Base-by-base conservation (phyloP, 306 rosid species). In the Vicia faba region DNA sequence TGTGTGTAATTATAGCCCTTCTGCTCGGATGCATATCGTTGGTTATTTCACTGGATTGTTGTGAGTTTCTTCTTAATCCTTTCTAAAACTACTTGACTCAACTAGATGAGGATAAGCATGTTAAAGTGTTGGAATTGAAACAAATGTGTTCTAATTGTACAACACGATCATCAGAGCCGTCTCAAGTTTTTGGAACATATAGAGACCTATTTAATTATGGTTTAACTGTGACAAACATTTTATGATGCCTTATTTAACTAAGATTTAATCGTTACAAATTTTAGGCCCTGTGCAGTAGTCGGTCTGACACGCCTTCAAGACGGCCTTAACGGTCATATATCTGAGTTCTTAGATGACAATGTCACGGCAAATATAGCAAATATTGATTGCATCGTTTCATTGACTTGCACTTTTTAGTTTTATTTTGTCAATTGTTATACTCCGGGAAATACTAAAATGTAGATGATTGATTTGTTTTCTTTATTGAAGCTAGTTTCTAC, bases 1-100 rank as follows among this genome's bases (percentile, higher is more conserved):
- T 23, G 88, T 88, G 16, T 92, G 89, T 81, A 80, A 83, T 36
- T 89, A 89, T 50, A 83, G 98, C 69, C 86, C 87, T 25, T 82
- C 85, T 13, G 96, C 96, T 75, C 82, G 87, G 61, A 92, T 89
- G 98, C 96, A 92, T 73, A 55, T 86, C 72, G 2, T 89, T 33
- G 97, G 97, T 25, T 89, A 93, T 80, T 82, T 93, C 13, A 71
- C 93, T 20, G 98, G 98, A 72, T 53, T 84, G 54, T 87, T 83
- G 98, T 93, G 79, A 89, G 96, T 79, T 48, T 48, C 36, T 71
- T 71, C 44, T 36, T 61, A 51, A 15, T 38, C 70, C 40, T 51
- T 69, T 25, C 41, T 68, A 7, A n/a, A 8, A 39, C 7, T 67
- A 11, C 45, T 55, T 70, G 66, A 25, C 61, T 66, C 29, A 35